Evolutionary conservation across 2,329 filamentous ascomycete genomes (phyloP).

Genomic region (Rhinocladiella similis): DNA sequence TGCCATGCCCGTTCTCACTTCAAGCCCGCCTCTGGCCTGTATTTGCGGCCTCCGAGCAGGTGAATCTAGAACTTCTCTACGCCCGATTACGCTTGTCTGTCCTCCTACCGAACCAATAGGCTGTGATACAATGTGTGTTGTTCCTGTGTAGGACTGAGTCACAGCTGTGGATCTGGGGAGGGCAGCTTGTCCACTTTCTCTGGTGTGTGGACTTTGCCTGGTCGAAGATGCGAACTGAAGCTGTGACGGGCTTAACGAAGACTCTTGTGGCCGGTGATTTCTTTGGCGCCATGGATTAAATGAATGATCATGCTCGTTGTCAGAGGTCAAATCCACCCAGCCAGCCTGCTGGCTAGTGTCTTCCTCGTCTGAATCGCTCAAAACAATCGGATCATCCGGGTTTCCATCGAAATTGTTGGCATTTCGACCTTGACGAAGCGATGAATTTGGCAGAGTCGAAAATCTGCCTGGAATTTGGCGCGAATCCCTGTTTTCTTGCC

Average conservation of each 20-base stretch:
- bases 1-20: background rate
- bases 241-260: background rate
- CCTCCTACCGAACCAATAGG: too few species aligned
- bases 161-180: background rate
- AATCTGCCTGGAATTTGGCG: background rate
- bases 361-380: slow-evolving; percentile 16
- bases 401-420: background rate
- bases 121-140: too few species aligned
- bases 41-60: too few species aligned
- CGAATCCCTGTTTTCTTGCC: background rate
- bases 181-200: background rate
- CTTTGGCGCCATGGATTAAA: background rate
- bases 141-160: too few species aligned
- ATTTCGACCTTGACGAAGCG: background rate
- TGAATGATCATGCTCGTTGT: background rate
- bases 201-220: background rate
- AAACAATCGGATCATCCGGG: slow-evolving; percentile 4
- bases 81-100: too few species aligned
- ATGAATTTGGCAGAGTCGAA: background rate
- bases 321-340: background rate
- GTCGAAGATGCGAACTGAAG: background rate
- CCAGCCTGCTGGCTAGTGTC: background rate
- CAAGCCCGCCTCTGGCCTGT: too few species aligned
- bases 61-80: too few species aligned
- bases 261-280: background rate